Conservation (phyloP, 179 eudicot genomes). For the Nepenthes alata region DNA sequence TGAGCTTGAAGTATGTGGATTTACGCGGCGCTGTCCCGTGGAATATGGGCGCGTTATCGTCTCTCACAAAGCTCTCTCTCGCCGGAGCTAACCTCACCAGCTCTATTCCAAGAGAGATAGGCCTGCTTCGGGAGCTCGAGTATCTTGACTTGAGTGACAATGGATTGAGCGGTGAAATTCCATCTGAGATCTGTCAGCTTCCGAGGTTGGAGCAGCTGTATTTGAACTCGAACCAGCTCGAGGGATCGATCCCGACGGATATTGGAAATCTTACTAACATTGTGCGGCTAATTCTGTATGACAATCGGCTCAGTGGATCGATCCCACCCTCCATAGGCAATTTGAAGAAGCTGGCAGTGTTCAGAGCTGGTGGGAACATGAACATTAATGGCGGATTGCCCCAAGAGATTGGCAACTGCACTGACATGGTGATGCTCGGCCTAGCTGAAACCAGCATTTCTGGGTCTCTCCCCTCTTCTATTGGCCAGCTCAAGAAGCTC, state of each 20-base stretch:
- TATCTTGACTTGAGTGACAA: slow-evolving; percentile 70
- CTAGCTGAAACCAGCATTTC: slow-evolving; percentile 86
- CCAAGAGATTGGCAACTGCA: slow-evolving; percentile 62
- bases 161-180: slow-evolving; percentile 62
- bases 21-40: slow-evolving; percentile 51
- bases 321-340: slow-evolving; percentile 63
- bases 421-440: slow-evolving; percentile 53
- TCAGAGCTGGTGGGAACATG: slow-evolving; percentile 85
- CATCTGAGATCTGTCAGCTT: slow-evolving; percentile 38
- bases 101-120: slow-evolving; percentile 47
- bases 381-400: slow-evolving; percentile 68
- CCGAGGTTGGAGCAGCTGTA: slow-evolving; percentile 42
- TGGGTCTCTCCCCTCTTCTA: slow-evolving; percentile 48
- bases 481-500: slow-evolving; percentile 68
- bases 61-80: slow-evolving; percentile 37
- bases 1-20: slow-evolving; percentile 51
- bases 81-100: slow-evolving; percentile 70
- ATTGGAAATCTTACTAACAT: slow-evolving; percentile 58
- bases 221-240: slow-evolving; percentile 54
- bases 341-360: slow-evolving; percentile 35
- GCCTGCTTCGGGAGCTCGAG: slow-evolving; percentile 23
- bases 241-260: slow-evolving; percentile 45
- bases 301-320: slow-evolving; percentile 70
- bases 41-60: slow-evolving; percentile 32
- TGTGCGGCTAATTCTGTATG: slow-evolving; percentile 41